Conservation (phyloP, 495 filamentous ascomycete genomes). For the Pyronema omphalodes region DNA sequence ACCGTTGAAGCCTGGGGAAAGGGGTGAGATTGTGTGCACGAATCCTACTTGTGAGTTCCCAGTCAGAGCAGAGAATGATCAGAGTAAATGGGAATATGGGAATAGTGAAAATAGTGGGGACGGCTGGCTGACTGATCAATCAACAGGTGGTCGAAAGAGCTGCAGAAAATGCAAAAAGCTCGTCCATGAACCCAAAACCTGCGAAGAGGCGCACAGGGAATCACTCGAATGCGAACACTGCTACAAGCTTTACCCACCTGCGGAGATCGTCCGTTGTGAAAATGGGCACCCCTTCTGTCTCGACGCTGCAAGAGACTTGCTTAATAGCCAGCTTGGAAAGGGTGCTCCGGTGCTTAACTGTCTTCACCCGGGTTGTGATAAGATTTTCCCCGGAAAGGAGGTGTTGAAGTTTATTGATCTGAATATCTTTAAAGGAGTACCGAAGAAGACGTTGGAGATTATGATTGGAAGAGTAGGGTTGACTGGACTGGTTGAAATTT, state of each 20-base stretch:
- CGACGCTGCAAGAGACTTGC: constrained; percentile 2
- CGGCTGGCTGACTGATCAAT: too few relatives aligned
- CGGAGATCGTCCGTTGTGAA: constrained; percentile 8
- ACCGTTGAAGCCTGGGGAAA: neutral
- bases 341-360: neutral
- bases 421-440: neutral
- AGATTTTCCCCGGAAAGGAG: constrained; percentile 7
- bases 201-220: constrained; percentile 1
- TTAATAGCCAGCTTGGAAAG: neutral
- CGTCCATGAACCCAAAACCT: neutral
- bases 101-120: too few relatives aligned
- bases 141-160: neutral
- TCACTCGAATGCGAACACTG: constrained; percentile 6
- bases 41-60: neutral
- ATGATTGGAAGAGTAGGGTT: constrained; percentile 6
- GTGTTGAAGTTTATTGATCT: constrained; percentile 8
- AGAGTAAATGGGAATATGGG: too few relatives aligned
- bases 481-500: constrained; percentile 1
- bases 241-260: neutral
- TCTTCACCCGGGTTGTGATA: neutral
- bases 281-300: constrained; percentile 8
- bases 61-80: too few relatives aligned
- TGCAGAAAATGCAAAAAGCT: constrained; percentile 8
- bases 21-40: neutral
- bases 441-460: neutral